Evolutionary conservation across 2,329 filamentous ascomycete species (phyloP), one percentile per base, ranked within the genome.

Genomic region (Aaosphaeria pasadenensis): DNA sequence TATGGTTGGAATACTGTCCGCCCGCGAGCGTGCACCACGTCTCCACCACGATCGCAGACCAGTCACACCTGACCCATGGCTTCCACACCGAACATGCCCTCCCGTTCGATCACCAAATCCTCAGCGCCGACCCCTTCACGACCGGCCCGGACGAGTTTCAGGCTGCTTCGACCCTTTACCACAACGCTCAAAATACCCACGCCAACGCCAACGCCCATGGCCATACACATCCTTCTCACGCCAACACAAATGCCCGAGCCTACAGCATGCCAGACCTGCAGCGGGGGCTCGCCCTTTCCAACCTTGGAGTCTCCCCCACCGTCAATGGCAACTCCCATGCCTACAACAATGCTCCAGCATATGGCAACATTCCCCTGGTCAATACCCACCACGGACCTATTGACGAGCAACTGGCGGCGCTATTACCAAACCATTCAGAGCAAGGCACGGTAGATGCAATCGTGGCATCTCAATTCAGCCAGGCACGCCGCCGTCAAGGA

Each of bases 11-110:
- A 24, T 24, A 24, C 17, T 24, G 17, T 11, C 59, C 62, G 9
- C 66, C 66, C 1, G 54, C 65, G 13, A 67, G 59, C 2, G 59
- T 70, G 30, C 65, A 69, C 49, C 50, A 58, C 13, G 62, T 69
- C 35, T 66, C 66, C 2, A 63, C 64, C 45, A 69, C 66, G 5
- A 62, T 69, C 32, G 59, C 64, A 24, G 63, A 68, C 50, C 64
- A 67, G 38, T 47, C 66, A 5, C 60, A 62, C 17, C 58, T 64
- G 5, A 59, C 66, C 38, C 56, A 55, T 31, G 52, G 45, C 51
- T 65, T 63, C 52, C 54, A 55, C 48, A 43, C 46, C 48, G 63
- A 67, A 36, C 55, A 53, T 13, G 43, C 45, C 30, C 65, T 59
- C 31, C 41, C 50, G 17, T 6, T 48, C 48, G 30, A 36, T 36